Percentiles rank a stretch among this genome's conserved stretches.
Conservation (phyloP, 2,329 filamentous ascomycete species). For the Thermomyces lanuginosus region DNA sequence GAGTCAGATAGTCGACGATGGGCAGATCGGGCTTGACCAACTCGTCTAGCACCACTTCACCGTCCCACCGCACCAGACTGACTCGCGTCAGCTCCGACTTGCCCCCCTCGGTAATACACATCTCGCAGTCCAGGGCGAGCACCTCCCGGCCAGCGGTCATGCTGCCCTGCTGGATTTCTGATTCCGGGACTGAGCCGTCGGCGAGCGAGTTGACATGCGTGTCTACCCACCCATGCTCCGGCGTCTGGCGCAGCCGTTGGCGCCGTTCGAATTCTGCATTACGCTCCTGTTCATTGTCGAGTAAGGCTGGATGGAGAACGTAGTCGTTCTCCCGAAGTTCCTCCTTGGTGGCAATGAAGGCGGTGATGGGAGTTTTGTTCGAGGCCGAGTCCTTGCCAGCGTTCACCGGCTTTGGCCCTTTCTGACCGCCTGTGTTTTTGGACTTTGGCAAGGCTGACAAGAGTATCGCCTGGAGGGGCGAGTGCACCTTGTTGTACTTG, state of each 20-base stretch:
- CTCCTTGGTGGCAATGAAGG: constrained; percentile 54
- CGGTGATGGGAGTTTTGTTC: constrained; percentile 63
- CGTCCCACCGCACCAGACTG: constrained; percentile 75
- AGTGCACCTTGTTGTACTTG: constrained; percentile 64
- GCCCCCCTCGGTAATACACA: constrained; percentile 74
- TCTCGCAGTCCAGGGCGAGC: constrained; percentile 84
- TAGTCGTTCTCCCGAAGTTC: constrained; percentile 76
- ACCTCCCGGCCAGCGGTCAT: constrained; percentile 67
- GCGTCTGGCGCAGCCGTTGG: constrained; percentile 32
- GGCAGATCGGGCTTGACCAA: constrained; percentile 77
- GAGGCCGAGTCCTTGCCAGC: constrained; percentile 54
- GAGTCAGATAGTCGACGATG: constrained; percentile 86
- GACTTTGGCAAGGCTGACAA: constrained; percentile 54
- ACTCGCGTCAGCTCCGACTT: constrained; percentile 76
- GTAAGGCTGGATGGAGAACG: constrained; percentile 61
- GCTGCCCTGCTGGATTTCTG: constrained; percentile 61
- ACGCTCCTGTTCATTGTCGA: constrained; percentile 41
- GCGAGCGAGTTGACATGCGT: constrained; percentile 51
- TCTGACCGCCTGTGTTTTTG: constrained; percentile 48
- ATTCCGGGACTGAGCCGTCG: constrained; percentile 51
- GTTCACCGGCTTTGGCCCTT: constrained; percentile 42
- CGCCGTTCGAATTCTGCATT: constrained; percentile 38
- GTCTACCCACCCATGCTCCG: constrained; percentile 62
- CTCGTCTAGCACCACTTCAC: constrained; percentile 67
- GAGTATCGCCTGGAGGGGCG: constrained; percentile 71